Evolutionary conservation across 805 yeast genomes (phyloP), one percentile per base, ranked within the genome.

Genomic region (Ogataea pilisensis): DNA sequence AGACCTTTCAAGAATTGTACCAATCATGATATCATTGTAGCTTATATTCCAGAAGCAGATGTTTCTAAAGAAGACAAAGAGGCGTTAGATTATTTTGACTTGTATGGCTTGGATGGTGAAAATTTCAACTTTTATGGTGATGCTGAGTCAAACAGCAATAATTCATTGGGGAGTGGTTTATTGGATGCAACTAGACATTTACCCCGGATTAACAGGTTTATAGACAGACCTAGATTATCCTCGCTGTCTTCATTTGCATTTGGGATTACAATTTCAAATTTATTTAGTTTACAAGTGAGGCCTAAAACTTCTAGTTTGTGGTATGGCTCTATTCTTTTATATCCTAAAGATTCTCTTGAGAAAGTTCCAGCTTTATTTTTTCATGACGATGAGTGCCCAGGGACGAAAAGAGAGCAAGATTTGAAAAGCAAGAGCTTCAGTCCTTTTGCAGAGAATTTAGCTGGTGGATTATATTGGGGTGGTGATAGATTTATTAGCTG

Each of bases 231-330:
- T 1, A 65, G 73, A 3, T 37, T 63, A 18, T 68, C 80, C 1
- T 69, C 80, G 2, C 54, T 76, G 19, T 59, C 78, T 2, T 75
- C 86, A 1, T 87, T 78, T 63, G 79, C 90, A 5, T 89, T 89
- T 63, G 75, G 83, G 3, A 58, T 82, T 17, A 73, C 79, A 14
- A 58, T 85, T 22, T 57, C 75, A 28, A 73, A 72, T 44, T 57
- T 91, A 5, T 91, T 80, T 60, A 85, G 95, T 20, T 70, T 93
- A 31, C 95, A 90, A 60, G 75, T 83, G 11, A 72, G 97, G 39
- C 82, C 82, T 2, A 97, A 96, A 5, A 80, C 89, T 2, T 66
- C 78, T 13, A 95, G 90, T 2, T 81, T 89, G 79, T 91, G 97
- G 96, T 78, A 76, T 64, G 99, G 99, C 0, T 85, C 96, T 0